Conservation (phyloP, 345 rosid genomes). For the Pseudoturritis turrita region DNA sequence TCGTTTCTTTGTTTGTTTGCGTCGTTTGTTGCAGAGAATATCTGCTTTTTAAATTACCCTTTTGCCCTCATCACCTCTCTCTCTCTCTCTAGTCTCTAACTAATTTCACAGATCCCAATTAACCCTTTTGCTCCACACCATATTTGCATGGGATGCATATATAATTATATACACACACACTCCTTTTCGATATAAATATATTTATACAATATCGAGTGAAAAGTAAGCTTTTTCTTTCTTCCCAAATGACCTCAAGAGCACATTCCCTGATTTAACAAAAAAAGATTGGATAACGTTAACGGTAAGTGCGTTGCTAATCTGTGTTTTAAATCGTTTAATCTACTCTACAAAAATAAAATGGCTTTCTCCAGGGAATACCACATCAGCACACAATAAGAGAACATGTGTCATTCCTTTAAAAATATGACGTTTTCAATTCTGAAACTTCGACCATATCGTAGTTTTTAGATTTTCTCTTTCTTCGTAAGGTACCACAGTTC, state of each 20-base stretch:
- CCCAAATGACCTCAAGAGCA: not conserved
- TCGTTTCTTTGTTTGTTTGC: constrained; percentile 32
- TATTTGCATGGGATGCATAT: constrained; percentile 12
- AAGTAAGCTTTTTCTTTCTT: not conserved
- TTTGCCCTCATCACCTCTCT: not conserved
- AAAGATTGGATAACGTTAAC: not conserved
- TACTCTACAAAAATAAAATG: too few relatives aligned
- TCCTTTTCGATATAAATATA: not conserved
- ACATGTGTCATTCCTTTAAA: too few relatives aligned
- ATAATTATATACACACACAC: not conserved
- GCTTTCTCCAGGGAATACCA: too few relatives aligned
- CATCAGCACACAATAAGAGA: too few relatives aligned
- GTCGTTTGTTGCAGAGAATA: constrained; percentile 36
- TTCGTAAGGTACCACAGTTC: too few relatives aligned
- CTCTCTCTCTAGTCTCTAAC: constrained; percentile 10
- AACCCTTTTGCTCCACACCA: constrained; percentile 12
- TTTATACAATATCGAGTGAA: not conserved
- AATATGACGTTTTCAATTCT: too few relatives aligned
- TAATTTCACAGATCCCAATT: constrained; percentile 32
- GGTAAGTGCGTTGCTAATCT: not conserved
- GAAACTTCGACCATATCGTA: too few relatives aligned
- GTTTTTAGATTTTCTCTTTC: too few relatives aligned
- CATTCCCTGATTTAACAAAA: not conserved
- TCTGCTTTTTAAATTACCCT: not conserved
- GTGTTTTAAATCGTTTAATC: not conserved